Evolutionary conservation across 768 basidiomycete genomes (phyloP).

Genomic region (Amanita jacksonii): DNA sequence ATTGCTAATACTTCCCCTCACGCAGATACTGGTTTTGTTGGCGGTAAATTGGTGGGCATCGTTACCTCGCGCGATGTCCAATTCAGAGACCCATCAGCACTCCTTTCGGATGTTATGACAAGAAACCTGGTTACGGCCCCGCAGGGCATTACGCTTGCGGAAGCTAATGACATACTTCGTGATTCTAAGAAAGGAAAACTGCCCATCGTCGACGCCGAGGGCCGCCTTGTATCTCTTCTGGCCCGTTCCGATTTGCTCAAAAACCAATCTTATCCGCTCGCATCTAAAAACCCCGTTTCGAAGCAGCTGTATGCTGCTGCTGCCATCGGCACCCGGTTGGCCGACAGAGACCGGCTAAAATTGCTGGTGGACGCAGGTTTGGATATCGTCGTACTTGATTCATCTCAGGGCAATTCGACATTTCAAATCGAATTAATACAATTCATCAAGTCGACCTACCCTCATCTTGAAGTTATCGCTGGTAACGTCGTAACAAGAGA

Average conservation of each 20-base stretch:
- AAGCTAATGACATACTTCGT: constrained; percentile 92
- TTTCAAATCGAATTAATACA: constrained; percentile 92
- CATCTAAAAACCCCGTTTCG: constrained; percentile 80
- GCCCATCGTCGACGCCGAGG: constrained; percentile 49
- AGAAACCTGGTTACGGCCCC: constrained; percentile 77
- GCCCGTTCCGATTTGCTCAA: constrained; percentile 96
- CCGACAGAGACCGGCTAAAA: constrained; percentile 75
- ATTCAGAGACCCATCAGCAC: constrained; percentile 61
- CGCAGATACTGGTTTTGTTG: constrained; percentile 76
- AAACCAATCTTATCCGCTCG: constrained; percentile 93
- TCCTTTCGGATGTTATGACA: constrained; percentile 85
- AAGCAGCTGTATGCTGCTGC: constrained; percentile 98
- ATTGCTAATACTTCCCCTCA: too few relatives aligned
- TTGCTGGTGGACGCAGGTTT: constrained; percentile 90
- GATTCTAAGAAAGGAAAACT: constrained; percentile 98
- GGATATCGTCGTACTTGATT: constrained; percentile 92
- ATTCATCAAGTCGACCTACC: constrained; percentile 85
- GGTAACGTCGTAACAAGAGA: constrained; percentile 98
- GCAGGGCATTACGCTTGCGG: constrained; percentile 79
- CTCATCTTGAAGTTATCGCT: constrained; percentile 85
- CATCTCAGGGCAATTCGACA: constrained; percentile 91
- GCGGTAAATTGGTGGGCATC: constrained; percentile 91
- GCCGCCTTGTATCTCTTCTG: constrained; percentile 64
- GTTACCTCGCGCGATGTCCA: constrained; percentile 95
- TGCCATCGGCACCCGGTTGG: constrained; percentile 86